Base-by-base conservation (phyloP, 169 alveolate species). In the Babesia sp. region DNA sequence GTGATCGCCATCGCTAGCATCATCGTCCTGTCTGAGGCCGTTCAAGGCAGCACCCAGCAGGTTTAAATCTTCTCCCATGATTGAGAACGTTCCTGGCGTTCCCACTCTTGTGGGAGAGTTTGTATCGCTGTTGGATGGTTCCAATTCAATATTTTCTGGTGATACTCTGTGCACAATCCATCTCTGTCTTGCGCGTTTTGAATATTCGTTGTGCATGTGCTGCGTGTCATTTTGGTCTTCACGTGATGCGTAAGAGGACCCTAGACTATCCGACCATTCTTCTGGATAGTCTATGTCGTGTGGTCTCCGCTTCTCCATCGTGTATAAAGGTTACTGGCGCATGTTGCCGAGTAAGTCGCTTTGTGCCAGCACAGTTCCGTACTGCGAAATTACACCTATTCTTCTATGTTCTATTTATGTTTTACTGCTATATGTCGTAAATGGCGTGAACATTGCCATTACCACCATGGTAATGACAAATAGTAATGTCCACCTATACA, bases 51-150 rank as follows among this genome's bases (percentile, higher is more conserved):
- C 63, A 4, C 63, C 63, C 31, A 64, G 16, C 5, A 64, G 34
- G 34, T 64, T 48, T 6, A 64, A 36, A 48, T 64, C 74, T 29
- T 64, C 74, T 1, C 46, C 64, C 50, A 55, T 64, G 14, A 64
- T 64, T 1, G 59, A 1, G n/a, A 64, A 46, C 22, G 59, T 9
- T 1, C 34, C 37, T 2, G 24, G 4, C 14, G 42, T 20, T 5
- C 45, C 28, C 6, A 26, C 9, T 5, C 31, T 22, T 41, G 20
- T 20, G 2, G 74, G 74, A 1, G 59, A 64, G 33, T 45, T 28
- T 9, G 26, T 48, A 1, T 28, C 37, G 54, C 63, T 46, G 20
- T 14, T 12, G 31, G 18, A 28, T 12, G 61, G 20, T n/a, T 22
- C 53, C 4, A n/a, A 24, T 4, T 12, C n/a, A 22, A 24, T 12